Conservation (phyloP, 2,329 filamentous ascomycete genomes). For the Stagonosporopsis vannaccii region DNA sequence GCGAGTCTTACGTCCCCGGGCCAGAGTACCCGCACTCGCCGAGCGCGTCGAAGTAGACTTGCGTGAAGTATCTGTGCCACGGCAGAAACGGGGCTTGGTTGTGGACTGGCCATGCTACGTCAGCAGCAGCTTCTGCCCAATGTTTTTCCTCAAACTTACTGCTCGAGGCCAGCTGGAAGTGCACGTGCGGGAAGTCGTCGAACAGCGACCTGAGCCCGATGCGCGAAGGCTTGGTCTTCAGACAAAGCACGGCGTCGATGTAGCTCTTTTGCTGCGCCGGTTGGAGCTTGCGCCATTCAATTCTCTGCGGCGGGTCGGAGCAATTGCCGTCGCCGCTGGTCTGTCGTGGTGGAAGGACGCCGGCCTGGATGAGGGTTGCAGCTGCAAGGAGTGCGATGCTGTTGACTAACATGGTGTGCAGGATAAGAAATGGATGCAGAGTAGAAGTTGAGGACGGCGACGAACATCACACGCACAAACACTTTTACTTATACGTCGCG, state of each 20-base stretch:
- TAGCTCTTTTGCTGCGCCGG: background rate
- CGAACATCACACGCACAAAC: too few species aligned
- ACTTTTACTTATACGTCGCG: too few species aligned
- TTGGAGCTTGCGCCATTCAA: background rate
- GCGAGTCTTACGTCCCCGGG: background rate
- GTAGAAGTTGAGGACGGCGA: too few species aligned
- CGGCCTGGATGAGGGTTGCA: background rate
- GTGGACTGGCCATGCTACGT: too few species aligned
- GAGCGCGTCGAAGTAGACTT: background rate
- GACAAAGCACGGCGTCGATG: background rate
- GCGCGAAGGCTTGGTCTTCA: background rate
- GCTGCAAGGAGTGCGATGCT: background rate
- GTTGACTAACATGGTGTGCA: background rate
- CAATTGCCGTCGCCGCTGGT: background rate
- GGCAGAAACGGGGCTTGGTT: background rate
- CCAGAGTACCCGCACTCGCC: background rate
- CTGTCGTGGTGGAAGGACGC: background rate
- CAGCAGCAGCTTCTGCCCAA: too few species aligned
- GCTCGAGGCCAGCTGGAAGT: background rate
- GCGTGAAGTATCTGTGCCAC: background rate
- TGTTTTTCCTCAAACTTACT: background rate
- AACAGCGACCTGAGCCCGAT: background rate
- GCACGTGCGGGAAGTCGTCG: background rate
- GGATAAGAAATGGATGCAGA: too few species aligned
- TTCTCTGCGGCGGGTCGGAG: background rate